Evolutionary conservation across 23 red algal species (phyloP), one percentile per base, ranked within the genome.

Genomic region (Chondrus crispus): DNA sequence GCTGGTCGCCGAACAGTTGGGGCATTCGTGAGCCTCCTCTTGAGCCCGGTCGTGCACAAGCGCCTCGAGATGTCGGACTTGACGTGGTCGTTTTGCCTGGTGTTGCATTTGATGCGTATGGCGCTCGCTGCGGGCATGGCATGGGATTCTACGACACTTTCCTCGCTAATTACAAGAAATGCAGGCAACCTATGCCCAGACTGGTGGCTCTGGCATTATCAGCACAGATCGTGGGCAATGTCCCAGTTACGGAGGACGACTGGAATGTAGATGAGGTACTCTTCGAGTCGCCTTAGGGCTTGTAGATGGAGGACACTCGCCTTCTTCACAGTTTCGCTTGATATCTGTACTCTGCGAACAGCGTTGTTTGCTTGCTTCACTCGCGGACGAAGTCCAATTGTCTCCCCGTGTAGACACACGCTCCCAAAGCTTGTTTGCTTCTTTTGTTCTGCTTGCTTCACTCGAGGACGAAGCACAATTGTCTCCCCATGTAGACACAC

Each of bases 11-110:
- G 16, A 87, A 88, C 80, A 68, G 46, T 2, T 95, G 87, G 85
- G 83, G 70, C 32, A 98, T 98, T 42, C 85, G 75, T 2, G 92
- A 98, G 48, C 96, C 96, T 51, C 96, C 96, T 41, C 36, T 94
- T 12, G 62, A 90, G 12, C 62, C 78, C 0, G 66, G 62, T 19
- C 53, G 91, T 46, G 30, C 47, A 2, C 68, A 89, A 78, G 66
- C 81, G 6, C 94, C 81, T 4, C 32, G 81, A 53, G 42, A 91
- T 79, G 52, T 46, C 46, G 40, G 57, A 16, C 72, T 98, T 2
- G 96, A 98, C 82, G 39, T 98, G 16, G 73, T 98, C n/a, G 85
- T 98, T 20, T 89, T 98, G 24, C 96, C 96, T 8, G 96, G 96
- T 26, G 81, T 98, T 32, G 96, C 96, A 42, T 98, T 98, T 78